These are phyloP conservation scores for Diophrys sp. DNA, from an alignment of 73 alveolate species.

Conservation along the genomic window DNA sequence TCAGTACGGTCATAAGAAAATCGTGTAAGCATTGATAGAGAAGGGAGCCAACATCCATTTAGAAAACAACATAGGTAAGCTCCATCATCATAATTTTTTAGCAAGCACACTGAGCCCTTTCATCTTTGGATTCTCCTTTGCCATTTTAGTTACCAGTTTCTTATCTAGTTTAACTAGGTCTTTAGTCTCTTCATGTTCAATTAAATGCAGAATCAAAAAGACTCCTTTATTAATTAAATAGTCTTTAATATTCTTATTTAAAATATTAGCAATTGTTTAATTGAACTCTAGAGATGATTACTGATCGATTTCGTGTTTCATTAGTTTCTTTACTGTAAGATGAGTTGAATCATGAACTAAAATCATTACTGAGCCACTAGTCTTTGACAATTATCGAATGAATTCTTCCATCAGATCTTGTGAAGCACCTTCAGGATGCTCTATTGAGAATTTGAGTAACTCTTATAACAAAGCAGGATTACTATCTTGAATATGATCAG, in stretches of 20 bases:
- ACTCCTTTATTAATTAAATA: conserved; percentile 74
- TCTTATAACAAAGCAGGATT: neutral
- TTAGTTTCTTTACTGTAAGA: conserved; percentile 68
- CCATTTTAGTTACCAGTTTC: neutral
- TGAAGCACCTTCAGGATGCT: conserved; percentile 42
- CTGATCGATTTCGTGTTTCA: conserved; percentile 44
- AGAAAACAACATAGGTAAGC: too few species aligned
- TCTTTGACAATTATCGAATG: conserved; percentile 47
- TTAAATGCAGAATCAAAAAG: conserved; percentile 62
- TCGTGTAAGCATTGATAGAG: too few species aligned
- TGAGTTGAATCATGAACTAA: conserved; percentile 72
- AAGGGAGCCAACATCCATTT: too few species aligned
- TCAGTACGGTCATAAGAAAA: too few species aligned
- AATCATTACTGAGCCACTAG: conserved; percentile 52
- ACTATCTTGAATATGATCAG: conserved; percentile 11
- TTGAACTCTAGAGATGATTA: too few species aligned
- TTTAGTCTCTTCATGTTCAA: conserved; percentile 66
- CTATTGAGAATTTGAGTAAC: conserved; percentile 8
- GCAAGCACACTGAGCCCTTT: conserved; percentile 28
- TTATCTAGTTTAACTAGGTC: conserved; percentile 36
- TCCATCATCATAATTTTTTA: conserved; percentile 30
- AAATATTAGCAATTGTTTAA: conserved; percentile 51
- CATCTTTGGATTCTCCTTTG: conserved; percentile 12
- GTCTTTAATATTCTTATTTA: conserved; percentile 64
- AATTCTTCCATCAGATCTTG: conserved; percentile 71